Evolutionary conservation across 2,329 filamentous ascomycete species (phyloP).

Genomic region (Zymoseptoria tritici): DNA sequence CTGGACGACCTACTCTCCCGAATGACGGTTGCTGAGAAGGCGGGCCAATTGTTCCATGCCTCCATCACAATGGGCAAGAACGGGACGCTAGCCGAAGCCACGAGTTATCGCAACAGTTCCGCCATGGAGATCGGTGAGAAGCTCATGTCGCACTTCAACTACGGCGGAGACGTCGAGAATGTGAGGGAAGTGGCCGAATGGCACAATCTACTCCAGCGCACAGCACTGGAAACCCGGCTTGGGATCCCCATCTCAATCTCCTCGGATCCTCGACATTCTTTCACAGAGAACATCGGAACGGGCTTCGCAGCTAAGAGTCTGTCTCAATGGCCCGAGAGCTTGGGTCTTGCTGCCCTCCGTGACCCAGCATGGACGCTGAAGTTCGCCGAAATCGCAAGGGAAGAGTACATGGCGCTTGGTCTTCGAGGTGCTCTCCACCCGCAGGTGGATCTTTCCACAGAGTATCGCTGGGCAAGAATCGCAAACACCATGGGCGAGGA

Average conservation of each 20-base stretch:
- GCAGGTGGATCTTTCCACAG: constrained; percentile 46
- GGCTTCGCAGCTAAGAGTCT: constrained; percentile 39
- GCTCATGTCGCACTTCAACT: constrained; percentile 42
- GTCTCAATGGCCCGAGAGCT: constrained; percentile 46
- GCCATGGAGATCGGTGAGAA: constrained; percentile 31
- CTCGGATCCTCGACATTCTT: constrained; percentile 42
- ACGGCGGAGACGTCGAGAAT: constrained; percentile 39
- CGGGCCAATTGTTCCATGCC: constrained; percentile 42
- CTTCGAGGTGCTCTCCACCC: constrained; percentile 44
- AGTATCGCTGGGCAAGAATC: constrained; percentile 46
- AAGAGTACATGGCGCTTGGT: constrained; percentile 41
- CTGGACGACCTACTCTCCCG: constrained; percentile 41
- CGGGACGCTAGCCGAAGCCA: constrained; percentile 24
- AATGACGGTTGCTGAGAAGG: constrained; percentile 45
- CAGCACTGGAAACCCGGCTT: constrained; percentile 39
- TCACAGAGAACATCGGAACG: constrained; percentile 39
- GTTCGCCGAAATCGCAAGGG: constrained; percentile 44
- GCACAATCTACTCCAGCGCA: constrained; percentile 37
- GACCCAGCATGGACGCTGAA: constrained; percentile 37
- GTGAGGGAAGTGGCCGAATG: constrained; percentile 32
- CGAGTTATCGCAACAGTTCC: constrained; percentile 21
- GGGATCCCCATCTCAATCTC: constrained; percentile 46
- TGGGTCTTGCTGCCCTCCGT: constrained; percentile 45
- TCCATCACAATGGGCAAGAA: constrained; percentile 29
- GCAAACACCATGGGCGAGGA: constrained; percentile 44